Evolutionary conservation across 2,329 filamentous ascomycete species (phyloP), one percentile per base, ranked within the genome.

Genomic region (Biscogniauxia mediterranea): DNA sequence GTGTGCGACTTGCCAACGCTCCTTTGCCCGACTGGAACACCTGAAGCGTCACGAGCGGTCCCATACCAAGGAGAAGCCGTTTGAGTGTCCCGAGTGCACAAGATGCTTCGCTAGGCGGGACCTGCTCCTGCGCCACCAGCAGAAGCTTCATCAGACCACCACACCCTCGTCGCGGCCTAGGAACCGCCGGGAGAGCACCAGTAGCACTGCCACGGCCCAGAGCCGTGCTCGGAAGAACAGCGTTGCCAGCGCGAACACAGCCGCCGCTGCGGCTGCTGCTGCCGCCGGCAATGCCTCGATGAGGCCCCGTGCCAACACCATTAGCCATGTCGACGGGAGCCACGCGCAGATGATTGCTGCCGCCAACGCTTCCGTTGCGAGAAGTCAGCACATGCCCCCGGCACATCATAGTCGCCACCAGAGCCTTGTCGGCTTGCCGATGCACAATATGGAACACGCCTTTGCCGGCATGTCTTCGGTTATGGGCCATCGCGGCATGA

Each of bases 101-200:
- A 83, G 95, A 78, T 98, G 95, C 79, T 99, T 99, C 78, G 95
- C 95, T 62, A 88, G 95, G 63, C 88, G 95, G 67, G 95, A 99
- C 77, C 79, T 99, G 68, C 84, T 99, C 59, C 81, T 99, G 67
- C 88, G 95, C 62, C 95, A 99, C 78, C 95, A 99, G 83, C 95
- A 99, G 82, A 99, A 99, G 82, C 85, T 99, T 54, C 95, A 99
- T 75, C 92, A 96, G 83, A 92, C 92, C 25, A 91, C 92, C 13
- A 93, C 93, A 0, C 91, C 95, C 5, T 93, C 93, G 5, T 89
- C 93, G 53, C 87, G 93, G 63, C 93, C 93, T 53, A 88, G 93
- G 69, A 93, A 92, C 69, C 90, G 94, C 67, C 87, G 95, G 66
- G 95, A 98, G 79, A 98, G 95, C 76, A 90, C 90, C 63, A 92